These are phyloP conservation scores for Penicillium lagena DNA, from an alignment of 495 filamentous ascomycete species.

Conservation along the genomic window DNA sequence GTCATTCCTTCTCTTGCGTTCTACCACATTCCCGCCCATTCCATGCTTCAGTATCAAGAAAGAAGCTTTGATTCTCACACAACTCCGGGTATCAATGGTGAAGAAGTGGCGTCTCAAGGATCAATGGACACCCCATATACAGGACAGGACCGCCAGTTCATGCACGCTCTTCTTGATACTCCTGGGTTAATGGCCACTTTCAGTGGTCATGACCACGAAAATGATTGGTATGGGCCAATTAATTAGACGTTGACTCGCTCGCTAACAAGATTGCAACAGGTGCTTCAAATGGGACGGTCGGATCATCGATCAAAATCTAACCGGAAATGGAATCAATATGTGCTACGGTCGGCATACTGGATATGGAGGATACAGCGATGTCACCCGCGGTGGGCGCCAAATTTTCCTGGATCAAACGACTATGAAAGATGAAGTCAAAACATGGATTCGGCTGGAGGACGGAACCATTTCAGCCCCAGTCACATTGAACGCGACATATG, in stretches of 20 bases:
- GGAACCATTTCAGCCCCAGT: constrained; percentile 49
- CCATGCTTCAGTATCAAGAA: constrained; percentile 48
- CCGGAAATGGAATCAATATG: constrained; percentile 39
- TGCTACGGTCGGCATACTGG: constrained; percentile 69
- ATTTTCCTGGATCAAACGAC: constrained; percentile 40
- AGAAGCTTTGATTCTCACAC: constrained; percentile 25
- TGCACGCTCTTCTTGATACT: constrained; percentile 52
- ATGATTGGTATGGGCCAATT: constrained; percentile 49
- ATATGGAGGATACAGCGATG: constrained; percentile 65
- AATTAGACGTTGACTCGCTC: background rate
- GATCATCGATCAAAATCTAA: constrained; percentile 21
- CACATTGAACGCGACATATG: constrained; percentile 64
- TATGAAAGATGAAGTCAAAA: constrained; percentile 38
- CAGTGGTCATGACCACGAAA: constrained; percentile 65
- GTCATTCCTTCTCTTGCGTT: constrained; percentile 62
- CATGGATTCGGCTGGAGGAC: constrained; percentile 62
- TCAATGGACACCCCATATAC: constrained; percentile 20
- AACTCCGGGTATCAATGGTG: constrained; percentile 63
- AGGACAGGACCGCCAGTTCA: constrained; percentile 57
- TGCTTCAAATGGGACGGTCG: constrained; percentile 33
- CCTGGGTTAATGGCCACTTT: constrained; percentile 56
- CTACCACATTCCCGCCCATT: constrained; percentile 63
- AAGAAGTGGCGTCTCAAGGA: constrained; percentile 27
- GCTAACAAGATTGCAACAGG: constrained; percentile 7
- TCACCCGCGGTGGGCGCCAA: constrained; percentile 55